A percentile compares a stretch with the other conserved stretches of the same genome.
phyloP scores from a whole-genome alignment of 1,284 basidiomycete genomes.

The Melampsora occidentalis region DNA sequence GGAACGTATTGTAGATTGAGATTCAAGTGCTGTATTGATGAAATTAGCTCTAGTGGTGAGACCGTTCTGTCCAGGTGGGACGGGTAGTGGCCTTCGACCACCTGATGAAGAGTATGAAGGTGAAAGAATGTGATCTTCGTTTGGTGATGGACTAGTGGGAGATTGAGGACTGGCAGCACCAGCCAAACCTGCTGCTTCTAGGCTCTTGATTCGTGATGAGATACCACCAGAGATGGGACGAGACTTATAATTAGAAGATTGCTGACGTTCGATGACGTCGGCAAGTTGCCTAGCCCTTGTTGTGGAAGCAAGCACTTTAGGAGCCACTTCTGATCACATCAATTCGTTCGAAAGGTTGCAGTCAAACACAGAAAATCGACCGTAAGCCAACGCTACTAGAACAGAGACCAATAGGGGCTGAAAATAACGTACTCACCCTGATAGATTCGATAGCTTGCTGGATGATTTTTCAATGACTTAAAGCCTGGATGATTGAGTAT shows the following conservation, averaged over 20 bases:
- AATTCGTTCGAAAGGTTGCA: background rate
- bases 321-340: conserved; percentile 26
- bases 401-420: conserved; percentile 1
- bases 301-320: conserved; percentile 33
- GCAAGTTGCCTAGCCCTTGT: conserved; percentile 22
- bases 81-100: conserved; percentile 18
- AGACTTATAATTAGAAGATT: background rate
- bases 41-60: conserved; percentile 11
- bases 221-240: conserved; percentile 27
- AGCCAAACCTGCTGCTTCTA: conserved; percentile 11
- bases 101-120: background rate
- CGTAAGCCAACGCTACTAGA: background rate
- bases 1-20: conserved; percentile 35
- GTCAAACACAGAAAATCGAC: background rate
- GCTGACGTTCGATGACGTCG: conserved; percentile 16
- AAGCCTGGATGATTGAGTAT: conserved; percentile 39
- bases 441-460: conserved; percentile 35
- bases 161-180: conserved; percentile 10
- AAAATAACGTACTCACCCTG: conserved; percentile 40
- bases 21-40: conserved; percentile 27
- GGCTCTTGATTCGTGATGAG: conserved; percentile 24
- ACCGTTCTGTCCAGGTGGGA: background rate
- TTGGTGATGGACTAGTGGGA: background rate
- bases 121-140: background rate
- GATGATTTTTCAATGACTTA: conserved; percentile 8